These are phyloP conservation scores for Ambrosiella xylebori DNA, from an alignment of 2,329 filamentous ascomycete genomes.

Conservation along the genomic window DNA sequence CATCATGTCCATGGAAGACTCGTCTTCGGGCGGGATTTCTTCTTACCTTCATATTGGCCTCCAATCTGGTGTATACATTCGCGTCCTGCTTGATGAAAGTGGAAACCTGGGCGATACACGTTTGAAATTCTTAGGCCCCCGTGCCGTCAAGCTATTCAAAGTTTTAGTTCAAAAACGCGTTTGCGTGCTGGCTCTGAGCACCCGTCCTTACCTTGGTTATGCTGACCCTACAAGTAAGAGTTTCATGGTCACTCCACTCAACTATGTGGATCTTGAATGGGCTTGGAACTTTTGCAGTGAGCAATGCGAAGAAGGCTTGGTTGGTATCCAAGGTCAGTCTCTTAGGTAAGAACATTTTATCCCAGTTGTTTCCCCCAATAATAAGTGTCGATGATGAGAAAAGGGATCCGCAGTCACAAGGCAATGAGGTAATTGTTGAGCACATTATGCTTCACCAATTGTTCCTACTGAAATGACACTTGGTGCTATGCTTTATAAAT, in stretches of 20 bases:
- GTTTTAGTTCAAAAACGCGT: constrained; percentile 76
- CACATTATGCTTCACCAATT: constrained; percentile 52
- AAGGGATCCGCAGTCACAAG: constrained; percentile 36
- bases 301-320: constrained; percentile 83
- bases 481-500: constrained; percentile 15
- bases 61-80: constrained; percentile 86
- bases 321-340: constrained; percentile 79
- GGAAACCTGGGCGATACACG: constrained; percentile 90
- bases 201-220: constrained; percentile 91
- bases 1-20: constrained; percentile 93
- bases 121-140: constrained; percentile 84
- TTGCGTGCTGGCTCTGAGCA: constrained; percentile 77
- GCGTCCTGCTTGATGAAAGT: constrained; percentile 88
- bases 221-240: constrained; percentile 62
- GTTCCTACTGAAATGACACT: constrained; percentile 71
- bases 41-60: constrained; percentile 92
- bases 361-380: constrained; percentile 20
- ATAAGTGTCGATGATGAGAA: constrained; percentile 41
- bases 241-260: constrained; percentile 83
- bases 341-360: constrained; percentile 43
- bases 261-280: constrained; percentile 77
- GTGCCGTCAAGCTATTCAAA: constrained; percentile 74
- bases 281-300: constrained; percentile 95
- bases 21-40: constrained; percentile 71
- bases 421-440: constrained; percentile 38